Evolutionary conservation across 805 yeast genomes (phyloP).

Genomic region (Wickerhamiella galacta): DNA sequence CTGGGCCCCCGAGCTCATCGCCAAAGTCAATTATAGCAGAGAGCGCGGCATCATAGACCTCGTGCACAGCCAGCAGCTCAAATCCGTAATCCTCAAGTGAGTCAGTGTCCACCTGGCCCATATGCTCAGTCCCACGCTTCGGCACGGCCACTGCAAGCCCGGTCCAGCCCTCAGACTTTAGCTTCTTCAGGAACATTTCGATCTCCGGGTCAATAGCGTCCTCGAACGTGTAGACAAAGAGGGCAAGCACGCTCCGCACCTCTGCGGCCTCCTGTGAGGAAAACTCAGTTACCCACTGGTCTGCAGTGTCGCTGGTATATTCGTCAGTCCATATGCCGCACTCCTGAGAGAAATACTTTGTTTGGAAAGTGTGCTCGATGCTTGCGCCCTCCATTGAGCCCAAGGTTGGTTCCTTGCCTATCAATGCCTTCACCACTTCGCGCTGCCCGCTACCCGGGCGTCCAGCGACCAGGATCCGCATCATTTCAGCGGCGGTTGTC

Average conservation of each 20-base stretch:
- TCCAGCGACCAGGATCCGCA: conserved; percentile 21
- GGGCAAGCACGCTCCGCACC: conserved; percentile 23
- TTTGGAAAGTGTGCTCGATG: conserved; percentile 15
- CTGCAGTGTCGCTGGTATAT: conserved; percentile 8
- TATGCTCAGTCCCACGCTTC: conserved; percentile 5
- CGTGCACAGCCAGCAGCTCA: conserved; percentile 2
- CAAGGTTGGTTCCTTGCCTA: conserved; percentile 15
- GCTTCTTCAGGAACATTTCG: conserved; percentile 10
- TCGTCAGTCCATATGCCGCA: conserved; percentile 25
- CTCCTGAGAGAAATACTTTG: conserved; percentile 22
- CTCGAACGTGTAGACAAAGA: conserved; percentile 18
- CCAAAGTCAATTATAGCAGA: conserved; percentile 2
- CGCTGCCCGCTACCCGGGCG: conserved; percentile 21
- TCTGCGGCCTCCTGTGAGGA: conserved; percentile 21
- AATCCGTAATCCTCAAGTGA: conserved; percentile 8
- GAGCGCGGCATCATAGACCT: conserved; percentile 2
- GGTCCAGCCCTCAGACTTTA: conserved; percentile 15
- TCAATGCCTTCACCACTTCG: conserved; percentile 19
- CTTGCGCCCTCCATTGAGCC: conserved; percentile 15
- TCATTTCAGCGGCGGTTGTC: not conserved
- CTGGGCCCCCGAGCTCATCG: not conserved
- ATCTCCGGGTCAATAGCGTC: conserved; percentile 6
- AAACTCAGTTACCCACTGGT: conserved; percentile 21
- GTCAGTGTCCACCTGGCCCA: conserved; percentile 5
- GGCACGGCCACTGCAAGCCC: conserved; percentile 17